These are phyloP conservation scores for Lepidium didymum DNA, from an alignment of 345 rosid genomes.

Conservation along the genomic window DNA sequence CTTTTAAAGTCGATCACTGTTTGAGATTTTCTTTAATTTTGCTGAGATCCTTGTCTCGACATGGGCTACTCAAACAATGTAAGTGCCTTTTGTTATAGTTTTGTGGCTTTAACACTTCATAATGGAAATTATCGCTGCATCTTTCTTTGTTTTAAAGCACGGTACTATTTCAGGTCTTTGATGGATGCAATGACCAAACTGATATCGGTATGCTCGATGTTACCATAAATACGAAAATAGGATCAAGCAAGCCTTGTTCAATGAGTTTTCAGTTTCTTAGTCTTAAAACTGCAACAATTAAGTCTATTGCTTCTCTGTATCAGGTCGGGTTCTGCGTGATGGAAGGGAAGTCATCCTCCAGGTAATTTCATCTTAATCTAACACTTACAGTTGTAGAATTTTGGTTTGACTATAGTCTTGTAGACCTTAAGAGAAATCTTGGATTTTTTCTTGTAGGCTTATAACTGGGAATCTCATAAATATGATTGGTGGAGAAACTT, in stretches of 20 bases:
- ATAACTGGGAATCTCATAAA: slow-evolving; percentile 93
- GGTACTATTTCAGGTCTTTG: slow-evolving; percentile 37
- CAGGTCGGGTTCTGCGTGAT: slow-evolving; percentile 47
- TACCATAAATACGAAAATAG: not conserved
- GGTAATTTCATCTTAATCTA: slow-evolving; percentile 31
- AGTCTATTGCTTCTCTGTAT: slow-evolving; percentile 9
- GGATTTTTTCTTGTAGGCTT: slow-evolving; percentile 41
- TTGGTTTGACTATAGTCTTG: not conserved
- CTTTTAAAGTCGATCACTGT: not conserved
- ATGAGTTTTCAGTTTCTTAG: not conserved
- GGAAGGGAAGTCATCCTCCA: slow-evolving; percentile 85
- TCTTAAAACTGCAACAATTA: not conserved
- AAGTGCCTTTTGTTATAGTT: not conserved
- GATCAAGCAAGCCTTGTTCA: not conserved
- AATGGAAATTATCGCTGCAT: not conserved
- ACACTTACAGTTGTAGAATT: not conserved
- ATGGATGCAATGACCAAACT: slow-evolving; percentile 40
- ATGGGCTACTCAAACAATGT: slow-evolving; percentile 33
- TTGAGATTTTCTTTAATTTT: not conserved
- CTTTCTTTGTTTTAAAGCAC: not conserved
- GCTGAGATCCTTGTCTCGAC: slow-evolving; percentile 7
- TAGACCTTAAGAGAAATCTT: slow-evolving; percentile 12
- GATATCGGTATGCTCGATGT: slow-evolving; percentile 48
- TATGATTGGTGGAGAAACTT: slow-evolving; percentile 85
- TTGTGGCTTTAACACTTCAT: not conserved